phyloP scores from a whole-genome alignment of 2,329 filamentous ascomycete genomes.

The Exophiala sideris region DNA sequence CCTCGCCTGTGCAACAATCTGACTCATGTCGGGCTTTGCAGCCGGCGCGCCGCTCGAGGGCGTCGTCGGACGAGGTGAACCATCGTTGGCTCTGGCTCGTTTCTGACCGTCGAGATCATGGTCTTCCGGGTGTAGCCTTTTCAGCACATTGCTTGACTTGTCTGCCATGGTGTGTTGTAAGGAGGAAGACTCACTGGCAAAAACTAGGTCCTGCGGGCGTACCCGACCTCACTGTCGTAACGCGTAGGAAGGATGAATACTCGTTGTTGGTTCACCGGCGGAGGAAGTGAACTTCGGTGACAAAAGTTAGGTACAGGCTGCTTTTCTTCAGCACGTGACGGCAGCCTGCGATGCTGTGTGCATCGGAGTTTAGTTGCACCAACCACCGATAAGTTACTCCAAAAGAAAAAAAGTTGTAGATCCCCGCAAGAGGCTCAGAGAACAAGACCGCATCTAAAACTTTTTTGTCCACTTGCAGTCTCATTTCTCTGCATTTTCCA shows the following conservation, averaged over 20 bases:
- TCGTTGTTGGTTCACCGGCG: neutral
- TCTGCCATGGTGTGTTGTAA: conserved; percentile 18
- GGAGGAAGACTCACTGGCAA: conserved; percentile 20
- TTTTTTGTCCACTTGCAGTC: neutral
- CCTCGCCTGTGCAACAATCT: conserved; percentile 47
- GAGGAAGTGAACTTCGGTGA: too few species aligned
- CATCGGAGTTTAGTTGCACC: neutral
- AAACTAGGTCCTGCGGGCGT: neutral
- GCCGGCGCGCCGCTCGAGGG: conserved; percentile 32
- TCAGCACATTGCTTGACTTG: conserved; percentile 35
- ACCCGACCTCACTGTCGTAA: neutral
- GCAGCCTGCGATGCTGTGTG: too few species aligned
- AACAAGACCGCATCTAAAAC: neutral
- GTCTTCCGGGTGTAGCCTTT: conserved; percentile 49
- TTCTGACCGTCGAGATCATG: conserved; percentile 45
- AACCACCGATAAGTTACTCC: neutral
- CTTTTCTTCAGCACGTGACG: too few species aligned
- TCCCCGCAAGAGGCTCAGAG: neutral
- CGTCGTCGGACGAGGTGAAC: conserved; percentile 43
- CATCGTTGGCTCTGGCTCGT: conserved; percentile 49
- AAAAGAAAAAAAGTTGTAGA: conserved; percentile 1
- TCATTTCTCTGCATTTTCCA: neutral
- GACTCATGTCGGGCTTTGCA: conserved; percentile 40
- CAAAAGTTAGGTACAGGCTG: too few species aligned
- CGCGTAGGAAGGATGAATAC: neutral